phyloP scores from a whole-genome alignment of 768 basidiomycete genomes.

The Roridomyces roridus region DNA sequence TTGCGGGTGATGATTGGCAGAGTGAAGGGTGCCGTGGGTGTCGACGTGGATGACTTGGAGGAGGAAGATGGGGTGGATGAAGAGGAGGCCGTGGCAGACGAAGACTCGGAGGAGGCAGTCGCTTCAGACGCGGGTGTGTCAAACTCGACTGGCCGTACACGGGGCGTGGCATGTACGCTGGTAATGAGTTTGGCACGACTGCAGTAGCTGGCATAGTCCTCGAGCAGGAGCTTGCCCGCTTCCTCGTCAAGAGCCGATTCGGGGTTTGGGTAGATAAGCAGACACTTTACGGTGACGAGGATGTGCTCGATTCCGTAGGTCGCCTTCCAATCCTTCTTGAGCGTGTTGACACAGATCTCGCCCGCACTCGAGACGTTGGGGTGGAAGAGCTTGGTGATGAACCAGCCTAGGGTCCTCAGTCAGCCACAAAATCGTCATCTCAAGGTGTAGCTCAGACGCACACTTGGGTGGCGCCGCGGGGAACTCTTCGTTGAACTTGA shows the following conservation, averaged over 20 bases:
- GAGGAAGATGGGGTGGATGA: conserved; percentile 21
- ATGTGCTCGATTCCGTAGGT: conserved; percentile 92
- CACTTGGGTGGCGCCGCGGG: conserved; percentile 95
- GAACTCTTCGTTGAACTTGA: conserved; percentile 93
- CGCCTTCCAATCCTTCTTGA: conserved; percentile 97
- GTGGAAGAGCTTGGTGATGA: conserved; percentile 95
- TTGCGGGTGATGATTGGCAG: conserved; percentile 52
- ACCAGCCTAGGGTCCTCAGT: conserved; percentile 65
- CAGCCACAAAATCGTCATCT: not conserved
- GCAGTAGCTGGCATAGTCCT: too few relatives aligned
- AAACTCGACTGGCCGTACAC: conserved; percentile 76
- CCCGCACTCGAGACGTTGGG: conserved; percentile 91
- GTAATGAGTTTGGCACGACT: conserved; percentile 66
- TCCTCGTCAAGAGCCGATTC: conserved; percentile 97
- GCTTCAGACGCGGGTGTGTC: conserved; percentile 56
- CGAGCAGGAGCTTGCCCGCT: conserved; percentile 86
- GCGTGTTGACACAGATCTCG: conserved; percentile 96
- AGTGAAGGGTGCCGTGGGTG: conserved; percentile 38
- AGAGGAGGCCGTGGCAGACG: conserved; percentile 21
- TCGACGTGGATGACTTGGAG: conserved; percentile 29
- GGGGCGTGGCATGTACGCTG: conserved; percentile 88
- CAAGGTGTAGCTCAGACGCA: conserved; percentile 40
- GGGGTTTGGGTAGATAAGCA: conserved; percentile 96
- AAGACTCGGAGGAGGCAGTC: too few relatives aligned
- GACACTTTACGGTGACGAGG: conserved; percentile 90